Base-by-base conservation (phyloP, 2,329 filamentous ascomycete genomes). In the Aspergillus caelatus region DNA sequence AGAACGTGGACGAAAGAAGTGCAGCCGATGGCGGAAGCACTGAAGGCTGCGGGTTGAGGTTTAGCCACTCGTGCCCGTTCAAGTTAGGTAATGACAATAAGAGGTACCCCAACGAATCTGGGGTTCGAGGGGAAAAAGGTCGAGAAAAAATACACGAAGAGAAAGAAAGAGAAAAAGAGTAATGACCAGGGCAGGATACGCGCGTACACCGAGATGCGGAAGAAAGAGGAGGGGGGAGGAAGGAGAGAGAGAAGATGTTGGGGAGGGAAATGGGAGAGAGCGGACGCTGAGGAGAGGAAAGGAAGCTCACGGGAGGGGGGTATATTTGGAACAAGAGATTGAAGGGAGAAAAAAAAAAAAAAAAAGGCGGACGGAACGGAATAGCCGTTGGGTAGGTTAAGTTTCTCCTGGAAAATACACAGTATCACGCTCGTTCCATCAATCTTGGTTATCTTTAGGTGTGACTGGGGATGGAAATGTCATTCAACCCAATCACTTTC, bases 1-100 rank as follows among this genome's bases (percentile, higher is more conserved):
- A 30, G 62, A 65, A 62, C 57, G 59, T 52, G 66, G 66, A 59
- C 57, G 57, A 59, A 61, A 58, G 65, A 66, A 54, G 66, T 62
- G 67, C 55, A 62, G 65, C 67, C 67, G 68, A 70, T 68, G 68
- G 68, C 68, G 68, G 68, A 69, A 64, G 50, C 10, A 61, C 57
- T 66, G 57, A 65, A 65, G 68, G 63, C 10, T 62, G 68, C 66
- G 68, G 67, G 62, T 64, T 67, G 57, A 63, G 30, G 45, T 61
- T 63, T 60, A 64, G 66, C 66, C 67, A 68, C 62, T 64, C 62
- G 64, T 53, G 39, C 53, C 50, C 54, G 28, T 62, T 68, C 50
- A 48, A 62, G 58, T 68, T 67, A 68, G 64, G 65, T 68, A 68
- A 68, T 67, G 45, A 55, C 41, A 53, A 61, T 45, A 41, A 43